Conservation (phyloP, 2,329 filamentous ascomycete species). For the Torrubiella hemipterigena region DNA sequence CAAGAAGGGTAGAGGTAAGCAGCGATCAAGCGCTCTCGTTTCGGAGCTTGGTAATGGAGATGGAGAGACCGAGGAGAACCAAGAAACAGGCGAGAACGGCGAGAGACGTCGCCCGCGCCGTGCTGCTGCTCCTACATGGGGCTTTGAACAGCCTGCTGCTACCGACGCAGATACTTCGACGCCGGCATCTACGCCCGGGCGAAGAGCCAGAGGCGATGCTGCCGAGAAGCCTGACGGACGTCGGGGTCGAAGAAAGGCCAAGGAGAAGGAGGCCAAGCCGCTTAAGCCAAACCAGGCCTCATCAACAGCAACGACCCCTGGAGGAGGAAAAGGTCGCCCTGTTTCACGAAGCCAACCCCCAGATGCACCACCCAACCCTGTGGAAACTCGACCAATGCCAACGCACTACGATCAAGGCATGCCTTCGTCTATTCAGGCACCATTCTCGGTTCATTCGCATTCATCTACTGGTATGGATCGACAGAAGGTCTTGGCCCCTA, state of each 20-base stretch:
- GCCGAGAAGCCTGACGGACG: conserved; percentile 33
- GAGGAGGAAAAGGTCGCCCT: conserved; percentile 34
- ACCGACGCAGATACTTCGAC: conserved; percentile 50
- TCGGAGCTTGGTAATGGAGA: conserved; percentile 53
- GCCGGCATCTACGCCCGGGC: conserved; percentile 43
- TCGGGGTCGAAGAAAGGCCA: conserved; percentile 22
- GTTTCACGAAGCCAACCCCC: conserved; percentile 40
- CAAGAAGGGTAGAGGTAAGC: conserved; percentile 45
- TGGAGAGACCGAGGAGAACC: conserved; percentile 41
- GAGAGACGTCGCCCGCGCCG: conserved; percentile 49
- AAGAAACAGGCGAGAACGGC: conserved; percentile 46
- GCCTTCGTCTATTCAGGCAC: conserved; percentile 26
- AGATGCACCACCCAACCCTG: conserved; percentile 27
- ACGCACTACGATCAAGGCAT: conserved; percentile 33
- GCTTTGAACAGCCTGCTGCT: conserved; percentile 43
- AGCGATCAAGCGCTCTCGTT: conserved; percentile 51
- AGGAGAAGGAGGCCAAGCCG: conserved; percentile 21
- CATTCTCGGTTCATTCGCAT: conserved; percentile 23
- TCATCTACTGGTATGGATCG: conserved; percentile 12
- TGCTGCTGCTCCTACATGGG: conserved; percentile 61
- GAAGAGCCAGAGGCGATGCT: conserved; percentile 33
- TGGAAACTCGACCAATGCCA: too few relatives aligned
- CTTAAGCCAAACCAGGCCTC: conserved; percentile 33
- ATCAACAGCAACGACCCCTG: conserved; percentile 29
- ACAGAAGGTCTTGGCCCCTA: conserved; percentile 8